Percentiles rank a stretch among this genome's conserved stretches.
phyloP scores from a whole-genome alignment of 1,284 basidiomycete genomes.

The Phlebopus sp. region DNA sequence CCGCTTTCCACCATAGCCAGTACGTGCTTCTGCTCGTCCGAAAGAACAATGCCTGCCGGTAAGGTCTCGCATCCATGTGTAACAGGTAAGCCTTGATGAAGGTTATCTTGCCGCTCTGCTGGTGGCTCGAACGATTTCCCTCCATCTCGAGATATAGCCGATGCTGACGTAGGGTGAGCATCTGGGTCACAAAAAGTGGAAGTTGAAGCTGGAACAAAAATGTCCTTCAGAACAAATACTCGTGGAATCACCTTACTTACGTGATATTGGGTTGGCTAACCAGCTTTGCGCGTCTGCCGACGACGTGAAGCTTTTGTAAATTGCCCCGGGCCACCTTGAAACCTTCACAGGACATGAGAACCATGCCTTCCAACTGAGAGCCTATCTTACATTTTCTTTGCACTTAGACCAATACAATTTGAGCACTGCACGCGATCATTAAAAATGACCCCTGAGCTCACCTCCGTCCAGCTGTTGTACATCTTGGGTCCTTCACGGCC shows the following conservation, averaged over 20 bases:
- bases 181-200: not conserved
- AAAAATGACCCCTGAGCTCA: conserved; percentile 20
- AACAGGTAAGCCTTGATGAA: not conserved
- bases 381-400: conserved; percentile 34
- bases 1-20: conserved; percentile 47
- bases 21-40: conserved; percentile 52
- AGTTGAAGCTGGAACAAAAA: not conserved
- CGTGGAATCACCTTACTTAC: conserved; percentile 12
- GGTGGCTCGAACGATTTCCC: not conserved
- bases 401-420: conserved; percentile 32
- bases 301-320: conserved; percentile 49
- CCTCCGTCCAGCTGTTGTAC: conserved; percentile 56
- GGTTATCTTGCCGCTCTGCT: not conserved
- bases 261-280: conserved; percentile 28
- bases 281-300: conserved; percentile 44
- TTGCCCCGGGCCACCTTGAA: conserved; percentile 43
- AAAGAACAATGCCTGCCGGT: conserved; percentile 30
- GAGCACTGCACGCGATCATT: not conserved
- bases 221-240: conserved; percentile 1
- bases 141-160: not conserved
- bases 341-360: conserved; percentile 36
- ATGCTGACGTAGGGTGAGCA: not conserved
- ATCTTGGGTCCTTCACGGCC: conserved; percentile 53
- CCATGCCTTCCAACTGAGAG: not conserved
- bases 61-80: not conserved